Conservation (phyloP, 202 grass and related monocot genomes). For the Setaria viridis region DNA sequence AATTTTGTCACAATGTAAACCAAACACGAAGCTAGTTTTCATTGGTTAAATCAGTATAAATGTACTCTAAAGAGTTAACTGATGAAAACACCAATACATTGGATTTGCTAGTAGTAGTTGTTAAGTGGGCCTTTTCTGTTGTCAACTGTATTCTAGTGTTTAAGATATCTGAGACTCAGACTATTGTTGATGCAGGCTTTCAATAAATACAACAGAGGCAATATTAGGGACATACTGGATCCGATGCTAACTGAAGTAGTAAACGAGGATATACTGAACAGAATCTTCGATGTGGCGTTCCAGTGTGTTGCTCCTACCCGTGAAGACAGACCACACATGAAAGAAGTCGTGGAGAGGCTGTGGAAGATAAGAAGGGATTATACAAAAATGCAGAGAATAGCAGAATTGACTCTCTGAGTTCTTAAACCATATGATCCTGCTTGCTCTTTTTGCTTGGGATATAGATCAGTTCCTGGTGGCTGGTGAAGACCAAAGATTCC, state of each 20-base stretch:
- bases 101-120: background rate
- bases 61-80: background rate
- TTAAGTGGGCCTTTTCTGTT: background rate
- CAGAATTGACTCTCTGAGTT: slow-evolving; percentile 32
- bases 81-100: background rate
- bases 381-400: slow-evolving; percentile 58
- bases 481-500: slow-evolving; percentile 22
- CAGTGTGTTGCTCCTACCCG: slow-evolving; percentile 83
- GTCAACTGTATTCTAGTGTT: slow-evolving; percentile 11
- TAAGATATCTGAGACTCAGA: slow-evolving; percentile 22
- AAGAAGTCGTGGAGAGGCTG: slow-evolving; percentile 81
- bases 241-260: slow-evolving; percentile 71
- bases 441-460: slow-evolving; percentile 27
- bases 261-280: slow-evolving; percentile 69
- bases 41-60: background rate
- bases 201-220: slow-evolving; percentile 65
- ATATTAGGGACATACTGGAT: slow-evolving; percentile 69
- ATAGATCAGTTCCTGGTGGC: background rate
- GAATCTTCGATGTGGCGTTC: slow-evolving; percentile 67
- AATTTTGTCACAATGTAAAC: slow-evolving; percentile 19
- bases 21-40: background rate
- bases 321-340: slow-evolving; percentile 76
- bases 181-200: slow-evolving; percentile 66
- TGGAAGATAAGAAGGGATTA: slow-evolving; percentile 88
- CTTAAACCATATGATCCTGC: slow-evolving; percentile 42